Conservation (phyloP, 495 filamentous ascomycete genomes). For the Aspergillus mulundensis region DNA sequence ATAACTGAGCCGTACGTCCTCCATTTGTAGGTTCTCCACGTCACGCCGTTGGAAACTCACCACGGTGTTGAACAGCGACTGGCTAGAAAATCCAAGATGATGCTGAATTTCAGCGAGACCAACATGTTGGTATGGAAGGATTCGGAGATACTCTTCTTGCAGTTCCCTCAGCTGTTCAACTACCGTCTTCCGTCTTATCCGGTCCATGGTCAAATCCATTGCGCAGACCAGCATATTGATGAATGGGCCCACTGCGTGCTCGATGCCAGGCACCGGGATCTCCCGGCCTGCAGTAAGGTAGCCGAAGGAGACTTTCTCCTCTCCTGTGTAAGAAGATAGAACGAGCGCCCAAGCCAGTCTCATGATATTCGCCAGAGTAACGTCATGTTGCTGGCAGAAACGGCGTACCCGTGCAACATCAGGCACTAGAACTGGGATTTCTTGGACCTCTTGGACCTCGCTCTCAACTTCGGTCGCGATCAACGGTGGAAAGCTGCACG, state of each 20-base stretch:
- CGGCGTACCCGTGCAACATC: background rate
- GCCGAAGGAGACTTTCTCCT: background rate
- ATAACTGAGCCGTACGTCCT: background rate
- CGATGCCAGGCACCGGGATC: background rate
- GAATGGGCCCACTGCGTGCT: background rate
- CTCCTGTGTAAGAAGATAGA: background rate
- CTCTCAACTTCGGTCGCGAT: too few species aligned
- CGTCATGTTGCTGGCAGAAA: background rate
- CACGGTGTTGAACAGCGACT: background rate
- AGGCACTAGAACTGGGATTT: background rate
- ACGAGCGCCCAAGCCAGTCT: background rate
- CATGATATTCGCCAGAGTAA: background rate
- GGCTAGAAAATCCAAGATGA: background rate
- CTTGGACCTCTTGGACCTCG: background rate
- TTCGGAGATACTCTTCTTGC: background rate
- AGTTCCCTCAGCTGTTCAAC: background rate
- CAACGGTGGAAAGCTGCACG: constrained; percentile 20
- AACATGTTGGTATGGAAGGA: background rate
- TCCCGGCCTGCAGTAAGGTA: background rate
- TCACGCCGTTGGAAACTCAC: background rate
- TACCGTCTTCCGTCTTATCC: too few species aligned
- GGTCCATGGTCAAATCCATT: background rate
- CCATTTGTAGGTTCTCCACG: background rate
- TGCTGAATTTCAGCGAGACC: background rate
- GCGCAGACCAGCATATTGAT: background rate